Evolutionary conservation across 306 rosid species (phyloP).

Genomic region (Amphicarpaea edgeworthii): DNA sequence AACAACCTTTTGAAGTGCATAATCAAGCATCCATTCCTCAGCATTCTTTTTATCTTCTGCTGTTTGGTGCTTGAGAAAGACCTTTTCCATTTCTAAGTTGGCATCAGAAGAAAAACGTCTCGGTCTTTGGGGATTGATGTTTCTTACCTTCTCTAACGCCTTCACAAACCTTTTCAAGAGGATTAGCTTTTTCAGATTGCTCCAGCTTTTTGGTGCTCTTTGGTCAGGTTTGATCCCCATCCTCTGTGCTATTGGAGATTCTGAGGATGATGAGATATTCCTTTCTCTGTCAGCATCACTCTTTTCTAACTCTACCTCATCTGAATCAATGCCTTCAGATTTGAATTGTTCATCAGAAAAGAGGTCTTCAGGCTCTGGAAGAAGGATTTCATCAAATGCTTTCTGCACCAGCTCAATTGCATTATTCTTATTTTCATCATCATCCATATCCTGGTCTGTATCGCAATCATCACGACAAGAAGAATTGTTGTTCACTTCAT

Average conservation of each 20-base stretch:
- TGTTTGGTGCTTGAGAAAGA: constrained; percentile 65
- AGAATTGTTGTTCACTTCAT: constrained; percentile 48
- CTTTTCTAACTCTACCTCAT: constrained; percentile 42
- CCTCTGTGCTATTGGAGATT: constrained; percentile 45
- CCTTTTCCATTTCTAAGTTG: constrained; percentile 61
- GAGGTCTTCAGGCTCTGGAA: constrained; percentile 66
- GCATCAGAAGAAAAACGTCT: constrained; percentile 52
- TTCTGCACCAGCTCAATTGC: constrained; percentile 73
- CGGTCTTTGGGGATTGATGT: constrained; percentile 51
- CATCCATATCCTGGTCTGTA: constrained; percentile 41
- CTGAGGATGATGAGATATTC: constrained; percentile 36
- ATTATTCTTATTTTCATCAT: constrained; percentile 48
- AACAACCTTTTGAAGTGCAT: constrained; percentile 84
- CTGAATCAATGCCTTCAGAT: constrained; percentile 47
- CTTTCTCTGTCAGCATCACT: constrained; percentile 45
- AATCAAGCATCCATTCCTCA: constrained; percentile 96
- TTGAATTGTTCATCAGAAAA: constrained; percentile 44
- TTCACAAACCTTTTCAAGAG: constrained; percentile 85
- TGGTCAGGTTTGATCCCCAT: constrained; percentile 51
- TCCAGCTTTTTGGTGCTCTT: constrained; percentile 72
- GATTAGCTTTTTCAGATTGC: constrained; percentile 72
- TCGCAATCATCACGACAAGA: constrained; percentile 43
- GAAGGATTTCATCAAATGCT: constrained; percentile 89
- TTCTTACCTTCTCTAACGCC: constrained; percentile 81
- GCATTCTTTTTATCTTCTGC: constrained; percentile 61